Conservation (phyloP, 2,329 filamentous ascomycete genomes). For the Penicillium sp. region DNA sequence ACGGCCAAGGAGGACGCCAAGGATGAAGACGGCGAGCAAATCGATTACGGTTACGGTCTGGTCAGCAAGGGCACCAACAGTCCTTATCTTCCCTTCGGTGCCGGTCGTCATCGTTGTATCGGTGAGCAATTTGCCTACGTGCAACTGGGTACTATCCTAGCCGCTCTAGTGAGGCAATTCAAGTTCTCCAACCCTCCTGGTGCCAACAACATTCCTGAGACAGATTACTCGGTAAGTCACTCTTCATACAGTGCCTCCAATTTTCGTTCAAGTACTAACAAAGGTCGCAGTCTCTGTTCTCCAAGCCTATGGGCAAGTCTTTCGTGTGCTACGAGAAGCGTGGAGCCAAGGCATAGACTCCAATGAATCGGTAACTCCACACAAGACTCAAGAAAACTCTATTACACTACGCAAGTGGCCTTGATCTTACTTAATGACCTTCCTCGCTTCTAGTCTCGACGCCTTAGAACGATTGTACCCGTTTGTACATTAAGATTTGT, state of each 20-base stretch:
- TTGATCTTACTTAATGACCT: constrained; percentile 17
- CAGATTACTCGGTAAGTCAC: constrained; percentile 54
- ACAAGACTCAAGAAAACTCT: constrained; percentile 1
- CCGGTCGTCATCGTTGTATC: constrained; percentile 89
- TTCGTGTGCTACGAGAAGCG: constrained; percentile 69
- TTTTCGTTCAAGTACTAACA: constrained; percentile 6
- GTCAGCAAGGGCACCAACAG: constrained; percentile 87
- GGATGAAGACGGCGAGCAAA: constrained; percentile 66
- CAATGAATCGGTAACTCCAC: not conserved
- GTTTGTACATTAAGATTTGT: constrained; percentile 19
- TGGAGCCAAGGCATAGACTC: constrained; percentile 27
- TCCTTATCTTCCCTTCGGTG: constrained; percentile 91
- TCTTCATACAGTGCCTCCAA: not conserved
- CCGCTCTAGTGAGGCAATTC: constrained; percentile 72
- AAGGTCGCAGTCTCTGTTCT: constrained; percentile 59
- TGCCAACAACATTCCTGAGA: constrained; percentile 39
- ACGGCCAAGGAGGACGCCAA: constrained; percentile 35
- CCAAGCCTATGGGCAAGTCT: constrained; percentile 68
- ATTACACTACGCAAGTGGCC: not conserved
- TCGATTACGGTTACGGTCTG: constrained; percentile 91
- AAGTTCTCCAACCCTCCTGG: constrained; percentile 65
- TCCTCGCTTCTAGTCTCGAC: not conserved
- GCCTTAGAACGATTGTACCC: constrained; percentile 13
- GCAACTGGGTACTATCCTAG: constrained; percentile 82
- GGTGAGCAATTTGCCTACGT: constrained; percentile 95